Percentiles rank a stretch among this genome's conserved stretches.
Conservation (phyloP, 768 basidiomycete genomes). For the Boletus rubescentipes region DNA sequence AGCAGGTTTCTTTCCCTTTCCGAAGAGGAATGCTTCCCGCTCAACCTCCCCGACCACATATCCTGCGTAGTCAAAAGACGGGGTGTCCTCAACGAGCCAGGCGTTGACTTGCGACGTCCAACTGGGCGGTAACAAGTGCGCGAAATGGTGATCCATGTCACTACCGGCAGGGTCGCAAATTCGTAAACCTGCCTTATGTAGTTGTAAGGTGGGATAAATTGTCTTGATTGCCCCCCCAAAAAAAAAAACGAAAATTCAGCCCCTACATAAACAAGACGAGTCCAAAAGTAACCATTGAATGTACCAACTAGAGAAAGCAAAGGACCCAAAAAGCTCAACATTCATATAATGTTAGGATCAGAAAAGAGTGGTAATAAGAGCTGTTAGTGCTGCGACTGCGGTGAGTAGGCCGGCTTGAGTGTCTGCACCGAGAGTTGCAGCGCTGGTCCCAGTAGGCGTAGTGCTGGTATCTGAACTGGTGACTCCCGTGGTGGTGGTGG, state of each 20-base stretch:
- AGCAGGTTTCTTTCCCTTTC: conserved; percentile 76
- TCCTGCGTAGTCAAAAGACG: conserved; percentile 95
- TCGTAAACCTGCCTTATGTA: not conserved
- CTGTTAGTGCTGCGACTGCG: conserved; percentile 37
- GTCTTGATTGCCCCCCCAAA: not conserved
- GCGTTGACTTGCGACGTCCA: conserved; percentile 80
- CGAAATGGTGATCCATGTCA: conserved; percentile 32
- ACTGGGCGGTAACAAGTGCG: conserved; percentile 86
- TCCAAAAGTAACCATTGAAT: not conserved
- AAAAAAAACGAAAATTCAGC: not conserved
- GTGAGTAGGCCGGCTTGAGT: conserved; percentile 34
- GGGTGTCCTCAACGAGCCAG: conserved; percentile 93
- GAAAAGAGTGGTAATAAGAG: conserved; percentile 26
- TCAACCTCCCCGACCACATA: conserved; percentile 91
- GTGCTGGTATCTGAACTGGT: conserved; percentile 28
- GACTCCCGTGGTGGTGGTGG: conserved; percentile 19
- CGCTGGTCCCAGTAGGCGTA: conserved; percentile 29
- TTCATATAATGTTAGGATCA: conserved; percentile 10
- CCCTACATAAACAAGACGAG: no score
- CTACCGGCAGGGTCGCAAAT: not conserved
- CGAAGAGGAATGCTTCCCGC: conserved; percentile 84
- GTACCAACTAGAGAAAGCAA: not conserved
- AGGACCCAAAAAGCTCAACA: not conserved
- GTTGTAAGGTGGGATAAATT: not conserved
- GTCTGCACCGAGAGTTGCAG: conserved; percentile 30